A percentile compares a stretch with the other conserved stretches of the same genome.
These are phyloP conservation scores for Stylosanthes scabra DNA, from an alignment of 331 rosid genomes.

Conservation along the genomic window DNA sequence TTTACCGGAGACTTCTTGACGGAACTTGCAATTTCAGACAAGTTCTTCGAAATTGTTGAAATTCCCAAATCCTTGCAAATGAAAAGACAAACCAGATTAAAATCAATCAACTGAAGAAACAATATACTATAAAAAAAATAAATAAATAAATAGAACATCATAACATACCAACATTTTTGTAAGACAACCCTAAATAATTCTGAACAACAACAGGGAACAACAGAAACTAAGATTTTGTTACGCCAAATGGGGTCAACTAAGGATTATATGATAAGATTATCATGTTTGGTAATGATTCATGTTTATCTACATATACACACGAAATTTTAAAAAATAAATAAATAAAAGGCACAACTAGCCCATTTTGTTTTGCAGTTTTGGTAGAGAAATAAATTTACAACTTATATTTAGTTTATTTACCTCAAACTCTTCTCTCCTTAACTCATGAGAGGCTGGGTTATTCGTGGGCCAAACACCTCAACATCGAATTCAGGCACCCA, in stretches of 20 bases:
- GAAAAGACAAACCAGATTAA: slow-evolving; percentile 11
- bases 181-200: not conserved
- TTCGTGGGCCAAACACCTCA: too few species aligned
- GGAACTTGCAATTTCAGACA: slow-evolving; percentile 50
- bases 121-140: not conserved
- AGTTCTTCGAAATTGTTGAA: slow-evolving; percentile 55
- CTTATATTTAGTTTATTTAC: too few species aligned
- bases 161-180: not conserved
- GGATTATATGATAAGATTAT: too few species aligned
- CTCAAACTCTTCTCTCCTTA: too few species aligned
- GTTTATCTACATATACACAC: not conserved
- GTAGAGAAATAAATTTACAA: too few species aligned
- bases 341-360: not conserved
- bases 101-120: not conserved
- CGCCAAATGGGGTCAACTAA: too few species aligned
- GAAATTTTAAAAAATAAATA: not conserved
- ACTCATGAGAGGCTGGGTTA: too few species aligned
- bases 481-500: too few species aligned
- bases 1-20: slow-evolving; percentile 59
- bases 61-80: slow-evolving; percentile 69
- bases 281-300: too few species aligned
- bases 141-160: slow-evolving; percentile 16
- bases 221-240: too few species aligned
- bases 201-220: not conserved
- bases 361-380: too few species aligned